Conservation (phyloP, 805 yeast genomes). For the Candida takata region DNA sequence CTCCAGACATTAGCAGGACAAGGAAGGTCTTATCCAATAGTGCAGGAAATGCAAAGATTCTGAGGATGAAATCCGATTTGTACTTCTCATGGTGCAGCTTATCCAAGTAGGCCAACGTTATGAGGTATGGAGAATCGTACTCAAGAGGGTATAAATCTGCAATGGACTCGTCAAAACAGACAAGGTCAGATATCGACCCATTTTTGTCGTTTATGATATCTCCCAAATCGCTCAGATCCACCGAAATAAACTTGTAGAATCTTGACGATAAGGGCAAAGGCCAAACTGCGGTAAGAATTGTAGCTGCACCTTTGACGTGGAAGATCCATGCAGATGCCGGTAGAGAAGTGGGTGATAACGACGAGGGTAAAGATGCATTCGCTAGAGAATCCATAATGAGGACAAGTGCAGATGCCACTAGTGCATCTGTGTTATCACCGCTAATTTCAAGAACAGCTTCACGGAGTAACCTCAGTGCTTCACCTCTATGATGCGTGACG, state of each 20-base stretch:
- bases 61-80: conserved; percentile 76
- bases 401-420: conserved; percentile 86
- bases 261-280: conserved; percentile 67
- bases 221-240: conserved; percentile 84
- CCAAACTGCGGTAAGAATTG: conserved; percentile 94
- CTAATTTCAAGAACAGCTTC: conserved; percentile 83
- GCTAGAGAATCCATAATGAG: conserved; percentile 91
- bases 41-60: conserved; percentile 93
- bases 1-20: conserved; percentile 75
- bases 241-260: conserved; percentile 67
- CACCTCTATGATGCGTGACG: conserved; percentile 81
- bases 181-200: conserved; percentile 45
- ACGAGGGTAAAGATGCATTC: conserved; percentile 58
- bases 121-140: conserved; percentile 74
- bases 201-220: conserved; percentile 39
- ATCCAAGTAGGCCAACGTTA: conserved; percentile 81
- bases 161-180: conserved; percentile 81
- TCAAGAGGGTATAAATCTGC: conserved; percentile 83
- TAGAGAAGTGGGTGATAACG: conserved; percentile 39
- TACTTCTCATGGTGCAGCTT: conserved; percentile 75
- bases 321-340: conserved; percentile 97
- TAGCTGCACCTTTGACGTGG: conserved; percentile 96
- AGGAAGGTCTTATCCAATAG: conserved; percentile 75
- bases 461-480: conserved; percentile 71
- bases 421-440: conserved; percentile 82